phyloP scores from a whole-genome alignment of 2,329 filamentous ascomycete species.

The Alternaria sp. region DNA sequence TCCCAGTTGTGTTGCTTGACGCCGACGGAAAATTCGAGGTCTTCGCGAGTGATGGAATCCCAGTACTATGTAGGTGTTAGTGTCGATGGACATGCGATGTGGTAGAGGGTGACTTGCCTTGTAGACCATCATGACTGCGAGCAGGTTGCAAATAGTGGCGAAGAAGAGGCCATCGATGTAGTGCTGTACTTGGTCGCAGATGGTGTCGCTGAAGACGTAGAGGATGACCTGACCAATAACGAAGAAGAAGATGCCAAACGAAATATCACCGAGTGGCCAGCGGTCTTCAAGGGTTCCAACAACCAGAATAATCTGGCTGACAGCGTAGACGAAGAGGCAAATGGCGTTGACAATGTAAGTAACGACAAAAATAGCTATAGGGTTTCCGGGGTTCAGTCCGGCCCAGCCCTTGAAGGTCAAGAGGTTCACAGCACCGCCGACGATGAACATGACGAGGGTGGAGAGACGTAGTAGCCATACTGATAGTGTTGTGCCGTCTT shows the following conservation, averaged over 20 bases:
- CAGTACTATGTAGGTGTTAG: slow-evolving; percentile 74
- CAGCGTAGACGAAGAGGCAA: slow-evolving; percentile 83
- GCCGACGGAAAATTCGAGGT: slow-evolving; percentile 97
- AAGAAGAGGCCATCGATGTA: slow-evolving; percentile 96
- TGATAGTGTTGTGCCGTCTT: slow-evolving; percentile 92
- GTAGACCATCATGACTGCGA: slow-evolving; percentile 99
- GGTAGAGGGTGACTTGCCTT: slow-evolving; percentile 69
- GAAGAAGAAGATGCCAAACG: slow-evolving; percentile 91
- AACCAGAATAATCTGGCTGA: slow-evolving; percentile 89
- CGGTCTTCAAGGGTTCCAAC: slow-evolving; percentile 90
- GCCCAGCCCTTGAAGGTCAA: slow-evolving; percentile 94
- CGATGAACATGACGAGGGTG: slow-evolving; percentile 81
- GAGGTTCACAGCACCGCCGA: slow-evolving; percentile 87
- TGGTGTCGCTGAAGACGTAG: slow-evolving; percentile 85
- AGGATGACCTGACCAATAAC: slow-evolving; percentile 90
- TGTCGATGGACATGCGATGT: neutral
- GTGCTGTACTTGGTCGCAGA: slow-evolving; percentile 86
- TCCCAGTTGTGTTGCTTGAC: slow-evolving; percentile 98
- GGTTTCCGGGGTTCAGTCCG: slow-evolving; percentile 84
- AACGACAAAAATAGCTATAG: slow-evolving; percentile 88
- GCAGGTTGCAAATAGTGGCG: slow-evolving; percentile 89
- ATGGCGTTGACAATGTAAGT: slow-evolving; percentile 91
- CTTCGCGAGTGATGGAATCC: slow-evolving; percentile 98
- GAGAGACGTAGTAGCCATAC: slow-evolving; percentile 89
- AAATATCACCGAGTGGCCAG: slow-evolving; percentile 93